A percentile compares a stretch with the other conserved stretches of the same genome.
Evolutionary conservation across 2,329 filamentous ascomycete species (phyloP).

Genomic region (Metarhizium sp.): DNA sequence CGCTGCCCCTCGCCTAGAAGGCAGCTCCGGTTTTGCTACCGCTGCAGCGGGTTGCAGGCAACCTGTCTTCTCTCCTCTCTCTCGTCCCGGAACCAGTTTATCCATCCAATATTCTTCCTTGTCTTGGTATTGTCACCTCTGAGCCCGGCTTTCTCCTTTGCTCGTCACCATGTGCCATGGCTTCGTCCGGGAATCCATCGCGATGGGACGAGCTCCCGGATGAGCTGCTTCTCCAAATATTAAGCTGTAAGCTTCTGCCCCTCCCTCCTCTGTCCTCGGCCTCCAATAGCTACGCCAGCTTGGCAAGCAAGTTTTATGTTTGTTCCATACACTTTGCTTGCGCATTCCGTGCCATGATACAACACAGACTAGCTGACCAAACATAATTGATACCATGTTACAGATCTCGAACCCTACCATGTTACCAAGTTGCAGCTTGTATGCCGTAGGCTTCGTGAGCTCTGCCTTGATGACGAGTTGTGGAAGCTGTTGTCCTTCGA

Average conservation of each 20-base stretch:
- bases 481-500: constrained; percentile 73
- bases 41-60: background rate
- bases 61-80: background rate
- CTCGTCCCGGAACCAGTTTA: background rate
- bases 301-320: background rate
- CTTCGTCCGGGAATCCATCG: constrained; percentile 11
- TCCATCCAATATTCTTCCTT: background rate
- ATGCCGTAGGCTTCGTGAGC: constrained; percentile 52
- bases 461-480: constrained; percentile 64
- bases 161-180: constrained; percentile 18
- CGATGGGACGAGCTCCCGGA: constrained; percentile 45
- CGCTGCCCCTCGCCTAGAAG: background rate
- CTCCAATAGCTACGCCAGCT: background rate
- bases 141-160: background rate
- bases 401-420: constrained; percentile 27
- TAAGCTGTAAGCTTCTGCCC: constrained; percentile 41
- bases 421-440: constrained; percentile 60
- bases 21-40: background rate
- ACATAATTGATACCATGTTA: background rate
- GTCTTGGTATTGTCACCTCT: background rate
- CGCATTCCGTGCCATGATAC: background rate
- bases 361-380: background rate
- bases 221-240: constrained; percentile 55
- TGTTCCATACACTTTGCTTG: background rate
- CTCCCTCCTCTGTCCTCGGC: background rate